These are phyloP conservation scores for Dorcoceras hygrometricum DNA, from an alignment of 257 asterid species.

Conservation along the genomic window DNA sequence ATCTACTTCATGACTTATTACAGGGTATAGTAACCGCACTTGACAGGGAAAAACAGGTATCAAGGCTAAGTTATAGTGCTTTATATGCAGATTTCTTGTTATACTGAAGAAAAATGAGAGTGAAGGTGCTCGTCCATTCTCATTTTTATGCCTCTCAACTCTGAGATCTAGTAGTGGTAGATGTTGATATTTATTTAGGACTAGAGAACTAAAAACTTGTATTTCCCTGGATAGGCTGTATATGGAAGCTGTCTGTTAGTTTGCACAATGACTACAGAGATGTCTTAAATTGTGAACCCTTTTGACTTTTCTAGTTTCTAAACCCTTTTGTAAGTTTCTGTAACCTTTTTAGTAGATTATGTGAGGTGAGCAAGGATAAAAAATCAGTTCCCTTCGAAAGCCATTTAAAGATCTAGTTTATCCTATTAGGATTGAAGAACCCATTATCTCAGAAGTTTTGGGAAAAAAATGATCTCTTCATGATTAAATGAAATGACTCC, in stretches of 20 bases:
- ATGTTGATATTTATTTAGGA: constrained; percentile 60
- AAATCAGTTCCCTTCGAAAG: not conserved
- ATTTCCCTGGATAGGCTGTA: constrained; percentile 24
- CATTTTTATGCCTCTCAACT: constrained; percentile 35
- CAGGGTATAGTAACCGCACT: constrained; percentile 29
- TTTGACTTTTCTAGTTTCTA: constrained; percentile 17
- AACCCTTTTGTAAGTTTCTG: not conserved
- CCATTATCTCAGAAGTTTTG: too few species aligned
- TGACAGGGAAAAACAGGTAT: constrained; percentile 9
- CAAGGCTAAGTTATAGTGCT: constrained; percentile 24
- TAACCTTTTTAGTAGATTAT: not conserved
- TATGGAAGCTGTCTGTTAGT: constrained; percentile 28
- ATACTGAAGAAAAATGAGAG: constrained; percentile 34
- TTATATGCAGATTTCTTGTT: constrained; percentile 39
- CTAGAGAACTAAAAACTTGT: constrained; percentile 24
- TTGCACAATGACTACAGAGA: constrained; percentile 19
- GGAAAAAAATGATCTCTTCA: not conserved
- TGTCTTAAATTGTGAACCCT: constrained; percentile 14
- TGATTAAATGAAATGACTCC: too few species aligned
- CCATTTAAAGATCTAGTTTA: not conserved
- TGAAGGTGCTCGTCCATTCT: constrained; percentile 24
- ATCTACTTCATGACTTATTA: constrained; percentile 18
- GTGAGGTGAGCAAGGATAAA: not conserved
- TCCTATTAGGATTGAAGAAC: too few species aligned
- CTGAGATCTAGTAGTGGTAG: constrained; percentile 54